A percentile compares a stretch with the other conserved stretches of the same genome.
phyloP scores from a whole-genome alignment of 108 stramenopile species.

The Cyclostephanos invisitatus region DNA sequence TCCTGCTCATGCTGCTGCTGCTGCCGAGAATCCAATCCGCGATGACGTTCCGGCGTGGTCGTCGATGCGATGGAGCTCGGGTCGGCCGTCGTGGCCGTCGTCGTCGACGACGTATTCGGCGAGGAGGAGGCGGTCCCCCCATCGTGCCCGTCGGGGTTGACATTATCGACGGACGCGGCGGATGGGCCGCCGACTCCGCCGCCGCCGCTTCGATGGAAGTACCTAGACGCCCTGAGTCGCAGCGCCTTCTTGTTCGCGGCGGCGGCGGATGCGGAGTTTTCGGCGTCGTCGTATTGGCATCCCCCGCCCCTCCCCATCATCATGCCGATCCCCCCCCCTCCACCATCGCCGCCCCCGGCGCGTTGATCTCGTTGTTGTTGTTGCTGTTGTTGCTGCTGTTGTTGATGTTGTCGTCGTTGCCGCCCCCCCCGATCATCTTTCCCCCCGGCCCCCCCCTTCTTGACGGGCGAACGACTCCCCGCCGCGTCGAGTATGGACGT shows the following conservation, averaged over 20 bases:
- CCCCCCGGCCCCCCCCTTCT: not conserved
- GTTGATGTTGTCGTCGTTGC: too few species aligned
- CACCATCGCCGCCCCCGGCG: too few species aligned
- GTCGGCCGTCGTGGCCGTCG: not conserved
- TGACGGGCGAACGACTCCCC: slow-evolving; percentile 12
- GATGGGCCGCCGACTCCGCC: not conserved
- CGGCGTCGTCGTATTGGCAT: not conserved
- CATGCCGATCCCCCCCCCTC: not conserved
- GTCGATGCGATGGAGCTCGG: too few species aligned
- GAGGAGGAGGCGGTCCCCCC: not conserved
- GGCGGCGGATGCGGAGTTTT: not conserved
- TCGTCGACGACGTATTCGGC: not conserved
- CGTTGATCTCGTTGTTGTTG: not conserved
- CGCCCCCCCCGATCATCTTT: too few species aligned
- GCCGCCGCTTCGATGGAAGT: slow-evolving; percentile 22
- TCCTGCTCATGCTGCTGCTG: not conserved
- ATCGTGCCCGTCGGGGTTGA: too few species aligned
- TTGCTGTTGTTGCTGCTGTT: not conserved
- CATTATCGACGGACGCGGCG: too few species aligned
- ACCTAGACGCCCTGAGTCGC: slow-evolving; percentile 12
- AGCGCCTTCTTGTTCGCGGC: slow-evolving; percentile 12
- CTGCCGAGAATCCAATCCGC: not conserved
- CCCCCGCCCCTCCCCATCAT: not conserved
- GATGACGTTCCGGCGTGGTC: too few species aligned
- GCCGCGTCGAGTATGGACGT: slow-evolving; percentile 35